Evolutionary conservation across 2,329 filamentous ascomycete genomes (phyloP), one percentile per base, ranked within the genome.

Genomic region (Pseudocercospora fijiensis): DNA sequence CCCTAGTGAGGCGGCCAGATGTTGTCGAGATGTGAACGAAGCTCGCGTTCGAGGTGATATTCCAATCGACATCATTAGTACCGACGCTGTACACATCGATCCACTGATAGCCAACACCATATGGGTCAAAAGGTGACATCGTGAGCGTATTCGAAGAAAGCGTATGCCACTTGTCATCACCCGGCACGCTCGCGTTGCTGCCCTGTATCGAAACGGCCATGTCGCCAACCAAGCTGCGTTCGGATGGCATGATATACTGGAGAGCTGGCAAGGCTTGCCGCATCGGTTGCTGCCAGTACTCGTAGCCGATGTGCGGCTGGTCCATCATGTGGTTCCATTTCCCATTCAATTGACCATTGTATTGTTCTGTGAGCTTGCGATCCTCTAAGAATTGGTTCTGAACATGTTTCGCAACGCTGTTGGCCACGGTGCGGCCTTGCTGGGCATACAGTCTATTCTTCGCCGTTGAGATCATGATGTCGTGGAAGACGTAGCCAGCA

Each of bases 351-450:
- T 89, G 75, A 11, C 76, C 74, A 71, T 89, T 83, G 79, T 87
- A 89, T 59, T 81, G 76, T 55, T 79, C 75, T 0, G 85, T 87
- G 22, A 89, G 78, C 51, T 81, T 78, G 30, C 80, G 81, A 66
- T 89, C 86, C 4, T 82, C 80, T 18, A 83, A 78, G 57, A 88
- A 86, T n/a, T 80, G 76, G 4, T 78, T 72, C 20, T 86, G 74
- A 2, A 85, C 83, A 47, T 83, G 74, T 33, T 80, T 75, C 13
- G 85, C 83, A n/a, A 85, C 69, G 4, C 77, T 69, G 62, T 88
- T 88, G 0, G 86, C 81, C 11, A 80, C 81, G 67, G 83, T 87
- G 13, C 86, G 79, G 58, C 85, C 80, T 75, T 88, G 85, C 0
- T 77, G 73, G 0, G 82, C 84, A 62, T 85, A 85, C 4, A 85